Evolutionary conservation across 78 protist genomes (phyloP).

Genomic region (Speleostelium caveatum): DNA sequence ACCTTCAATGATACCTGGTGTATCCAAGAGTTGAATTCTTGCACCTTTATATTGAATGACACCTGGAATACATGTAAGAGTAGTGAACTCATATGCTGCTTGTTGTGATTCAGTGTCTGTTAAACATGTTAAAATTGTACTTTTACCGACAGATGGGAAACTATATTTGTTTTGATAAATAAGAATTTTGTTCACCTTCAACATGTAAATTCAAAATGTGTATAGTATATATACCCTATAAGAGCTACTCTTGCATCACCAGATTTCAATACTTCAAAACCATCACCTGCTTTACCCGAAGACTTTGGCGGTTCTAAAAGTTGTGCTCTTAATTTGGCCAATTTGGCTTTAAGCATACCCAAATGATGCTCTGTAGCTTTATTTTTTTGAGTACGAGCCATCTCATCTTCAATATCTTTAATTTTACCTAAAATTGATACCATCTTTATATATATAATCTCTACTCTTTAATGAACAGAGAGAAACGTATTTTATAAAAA

Average conservation of each 20-base stretch:
- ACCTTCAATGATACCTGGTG: slow-evolving; percentile 99
- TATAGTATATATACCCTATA: slow-evolving; percentile 83
- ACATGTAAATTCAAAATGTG: neutral
- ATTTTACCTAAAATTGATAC: slow-evolving; percentile 83
- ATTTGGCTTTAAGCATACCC: slow-evolving; percentile 94
- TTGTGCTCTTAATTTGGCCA: slow-evolving; percentile 87
- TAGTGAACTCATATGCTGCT: slow-evolving; percentile 99
- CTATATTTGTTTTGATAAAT: no score
- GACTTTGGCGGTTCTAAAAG: slow-evolving; percentile 79
- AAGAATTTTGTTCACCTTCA: neutral
- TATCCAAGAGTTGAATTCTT: slow-evolving; percentile 95
- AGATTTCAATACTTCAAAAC: slow-evolving; percentile 94
- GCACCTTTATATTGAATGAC: slow-evolving; percentile 95
- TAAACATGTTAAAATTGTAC: slow-evolving; percentile 96
- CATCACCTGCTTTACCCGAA: slow-evolving; percentile 81
- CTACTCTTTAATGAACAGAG: no score
- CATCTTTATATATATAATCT: neutral
- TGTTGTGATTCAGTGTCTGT: slow-evolving; percentile 91
- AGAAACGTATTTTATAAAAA: no score
- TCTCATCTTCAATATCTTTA: slow-evolving; percentile 87
- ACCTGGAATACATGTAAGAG: slow-evolving; percentile 99
- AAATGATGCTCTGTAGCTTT: slow-evolving; percentile 96
- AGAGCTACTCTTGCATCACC: slow-evolving; percentile 95
- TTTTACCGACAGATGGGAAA: slow-evolving; percentile 97
- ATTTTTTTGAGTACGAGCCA: slow-evolving; percentile 98